Percentiles rank a stretch among this genome's conserved stretches.
Evolutionary conservation across 139 green algal species (phyloP).

Genomic region (Chlamydomonas sp.): DNA sequence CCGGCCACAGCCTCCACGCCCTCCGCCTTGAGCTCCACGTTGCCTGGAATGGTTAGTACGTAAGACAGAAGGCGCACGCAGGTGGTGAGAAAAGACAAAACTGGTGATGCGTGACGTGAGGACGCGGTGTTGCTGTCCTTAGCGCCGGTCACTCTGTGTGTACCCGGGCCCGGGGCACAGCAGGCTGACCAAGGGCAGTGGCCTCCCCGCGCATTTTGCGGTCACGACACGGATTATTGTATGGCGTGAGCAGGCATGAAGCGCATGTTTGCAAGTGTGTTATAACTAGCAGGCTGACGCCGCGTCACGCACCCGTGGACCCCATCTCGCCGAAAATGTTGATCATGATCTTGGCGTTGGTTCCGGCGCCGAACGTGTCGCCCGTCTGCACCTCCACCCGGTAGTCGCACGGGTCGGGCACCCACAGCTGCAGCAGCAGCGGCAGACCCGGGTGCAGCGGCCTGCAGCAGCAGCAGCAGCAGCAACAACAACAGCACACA

Average conservation of each 20-base stretch:
- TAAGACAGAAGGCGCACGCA: no score
- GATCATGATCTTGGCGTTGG: constrained; percentile 63
- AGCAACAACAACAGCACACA: neutral
- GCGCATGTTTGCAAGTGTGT: no score
- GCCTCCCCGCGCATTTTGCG: neutral
- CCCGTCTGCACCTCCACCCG: constrained; percentile 60
- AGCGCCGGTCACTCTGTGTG: no score
- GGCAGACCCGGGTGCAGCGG: constrained; percentile 16
- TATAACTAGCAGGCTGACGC: no score
- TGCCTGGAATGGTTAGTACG: neutral
- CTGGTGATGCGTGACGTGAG: no score
- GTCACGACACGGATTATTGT: no score
- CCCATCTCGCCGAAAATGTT: constrained; percentile 60
- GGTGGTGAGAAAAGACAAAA: no score
- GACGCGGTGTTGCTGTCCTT: neutral
- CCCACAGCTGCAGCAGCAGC: constrained; percentile 7
- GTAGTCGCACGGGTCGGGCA: constrained; percentile 50
- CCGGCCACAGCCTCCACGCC: neutral
- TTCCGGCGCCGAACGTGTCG: constrained; percentile 63
- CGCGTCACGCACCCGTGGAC: constrained; percentile 31
- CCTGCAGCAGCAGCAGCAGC: neutral
- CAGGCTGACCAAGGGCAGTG: neutral
- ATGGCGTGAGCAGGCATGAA: no score
- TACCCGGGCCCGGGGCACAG: no score
- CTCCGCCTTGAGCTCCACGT: constrained; percentile 4